A percentile compares a stretch with the other conserved stretches of the same genome.
Evolutionary conservation across 768 basidiomycete genomes (phyloP).

Genomic region (Butyriboletus loyo): DNA sequence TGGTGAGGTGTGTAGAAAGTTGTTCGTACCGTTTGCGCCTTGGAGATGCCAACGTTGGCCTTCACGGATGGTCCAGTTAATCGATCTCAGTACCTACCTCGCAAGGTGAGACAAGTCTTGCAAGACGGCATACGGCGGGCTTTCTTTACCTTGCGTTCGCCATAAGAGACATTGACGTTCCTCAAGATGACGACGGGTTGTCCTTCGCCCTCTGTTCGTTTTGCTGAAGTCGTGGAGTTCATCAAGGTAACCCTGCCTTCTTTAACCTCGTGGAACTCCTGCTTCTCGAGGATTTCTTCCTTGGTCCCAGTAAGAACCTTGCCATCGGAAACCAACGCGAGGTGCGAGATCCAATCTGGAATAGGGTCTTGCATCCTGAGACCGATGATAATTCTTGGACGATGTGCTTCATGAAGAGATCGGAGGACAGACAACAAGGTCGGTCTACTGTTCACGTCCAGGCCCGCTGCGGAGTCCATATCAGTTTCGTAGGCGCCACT

Average conservation of each 20-base stretch:
- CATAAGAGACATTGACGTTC: constrained; percentile 70
- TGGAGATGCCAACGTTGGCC: constrained; percentile 90
- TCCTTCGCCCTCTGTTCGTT: constrained; percentile 14
- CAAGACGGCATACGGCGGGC: neutral
- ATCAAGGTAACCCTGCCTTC: neutral
- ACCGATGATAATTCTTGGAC: constrained; percentile 63
- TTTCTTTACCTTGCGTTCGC: constrained; percentile 49
- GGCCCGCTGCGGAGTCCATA: constrained; percentile 55
- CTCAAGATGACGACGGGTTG: constrained; percentile 57
- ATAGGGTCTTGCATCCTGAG: constrained; percentile 68
- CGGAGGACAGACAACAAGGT: constrained; percentile 53
- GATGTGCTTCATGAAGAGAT: constrained; percentile 44
- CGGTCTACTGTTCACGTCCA: constrained; percentile 62
- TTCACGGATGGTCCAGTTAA: constrained; percentile 78
- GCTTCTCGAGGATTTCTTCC: constrained; percentile 39
- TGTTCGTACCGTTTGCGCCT: constrained; percentile 72
- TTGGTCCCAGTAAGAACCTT: constrained; percentile 52
- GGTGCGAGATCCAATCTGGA: constrained; percentile 70
- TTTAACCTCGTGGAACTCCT: constrained; percentile 8
- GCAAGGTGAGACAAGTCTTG: neutral
- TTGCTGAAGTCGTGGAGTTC: neutral
- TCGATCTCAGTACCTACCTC: constrained; percentile 64
- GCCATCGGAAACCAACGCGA: constrained; percentile 52
- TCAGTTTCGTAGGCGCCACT: neutral
- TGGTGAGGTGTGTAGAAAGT: neutral